Percentiles rank a stretch among this genome's conserved stretches.
These are phyloP conservation scores for Poronia punctata DNA, from an alignment of 495 filamentous ascomycete genomes.

Conservation along the genomic window DNA sequence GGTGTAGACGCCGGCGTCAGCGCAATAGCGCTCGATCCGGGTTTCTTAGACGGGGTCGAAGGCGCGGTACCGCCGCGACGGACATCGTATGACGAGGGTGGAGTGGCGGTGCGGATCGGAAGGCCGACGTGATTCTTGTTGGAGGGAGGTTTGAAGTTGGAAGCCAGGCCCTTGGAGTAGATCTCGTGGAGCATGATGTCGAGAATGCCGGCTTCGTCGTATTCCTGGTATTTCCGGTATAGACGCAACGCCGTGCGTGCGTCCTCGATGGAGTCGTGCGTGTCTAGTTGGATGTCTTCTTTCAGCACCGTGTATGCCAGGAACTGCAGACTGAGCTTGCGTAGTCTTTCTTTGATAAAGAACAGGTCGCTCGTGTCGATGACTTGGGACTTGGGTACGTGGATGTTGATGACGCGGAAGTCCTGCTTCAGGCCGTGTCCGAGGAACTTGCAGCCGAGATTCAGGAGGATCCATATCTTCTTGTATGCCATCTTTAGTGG, in stretches of 20 bases:
- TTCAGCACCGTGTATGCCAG: conserved; percentile 81
- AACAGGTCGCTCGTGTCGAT: conserved; percentile 90
- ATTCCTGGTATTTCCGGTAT: conserved; percentile 87
- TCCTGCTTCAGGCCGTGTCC: conserved; percentile 89
- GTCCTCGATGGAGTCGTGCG: conserved; percentile 91
- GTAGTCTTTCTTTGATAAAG: conserved; percentile 58
- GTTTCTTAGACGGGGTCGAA: conserved; percentile 8
- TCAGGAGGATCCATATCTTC: conserved; percentile 93
- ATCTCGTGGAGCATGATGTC: conserved; percentile 73
- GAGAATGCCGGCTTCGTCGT: conserved; percentile 73
- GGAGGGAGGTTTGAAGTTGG: conserved; percentile 67
- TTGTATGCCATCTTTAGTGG: conserved; percentile 90
- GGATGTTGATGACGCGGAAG: conserved; percentile 96
- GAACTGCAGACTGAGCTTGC: conserved; percentile 81
- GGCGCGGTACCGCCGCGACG: conserved; percentile 3
- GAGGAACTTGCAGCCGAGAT: conserved; percentile 88
- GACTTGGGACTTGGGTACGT: conserved; percentile 83
- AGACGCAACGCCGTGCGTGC: conserved; percentile 82
- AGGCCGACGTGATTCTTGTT: conserved; percentile 8
- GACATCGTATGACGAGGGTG: conserved; percentile 1
- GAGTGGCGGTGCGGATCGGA: conserved; percentile 9
- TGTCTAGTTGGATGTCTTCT: conserved; percentile 83
- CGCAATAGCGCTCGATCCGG: conserved; percentile 4
- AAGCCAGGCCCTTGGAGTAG: conserved; percentile 63
- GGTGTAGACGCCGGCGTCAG: conserved; percentile 9